Evolutionary conservation across 768 basidiomycete species (phyloP).

Genomic region (Kwoniella sp.): DNA sequence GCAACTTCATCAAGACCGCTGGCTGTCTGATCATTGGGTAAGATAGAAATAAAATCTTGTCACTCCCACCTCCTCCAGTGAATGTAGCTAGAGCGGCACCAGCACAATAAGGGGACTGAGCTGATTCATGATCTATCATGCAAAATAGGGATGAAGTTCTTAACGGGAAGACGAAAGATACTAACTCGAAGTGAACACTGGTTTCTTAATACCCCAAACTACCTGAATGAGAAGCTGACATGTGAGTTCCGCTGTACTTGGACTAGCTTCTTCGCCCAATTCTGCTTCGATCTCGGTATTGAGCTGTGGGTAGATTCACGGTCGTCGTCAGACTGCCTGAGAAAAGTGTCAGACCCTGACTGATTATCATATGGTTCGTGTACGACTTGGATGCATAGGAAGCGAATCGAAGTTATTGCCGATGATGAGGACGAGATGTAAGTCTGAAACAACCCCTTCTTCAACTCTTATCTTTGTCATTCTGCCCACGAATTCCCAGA

Average conservation of each 20-base stretch:
- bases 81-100: no score
- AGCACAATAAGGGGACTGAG: background rate
- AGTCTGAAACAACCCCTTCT: constrained; percentile 38
- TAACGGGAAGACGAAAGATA: constrained; percentile 77
- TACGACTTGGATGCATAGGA: constrained; percentile 58
- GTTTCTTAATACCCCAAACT: no score
- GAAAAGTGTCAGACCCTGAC: no score
- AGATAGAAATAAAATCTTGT: constrained; percentile 16
- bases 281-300: constrained; percentile 77
- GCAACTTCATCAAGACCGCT: constrained; percentile 64
- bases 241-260: no score
- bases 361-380: background rate
- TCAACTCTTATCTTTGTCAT: background rate
- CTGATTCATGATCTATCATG: background rate
- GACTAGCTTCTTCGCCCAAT: constrained; percentile 75
- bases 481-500: background rate
- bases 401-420: constrained; percentile 85
- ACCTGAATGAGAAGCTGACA: no score
- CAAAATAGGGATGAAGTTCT: constrained; percentile 79
- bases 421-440: constrained; percentile 90
- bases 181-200: constrained; percentile 42
- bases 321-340: no score
- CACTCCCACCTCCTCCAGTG: no score
- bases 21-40: constrained; percentile 57
- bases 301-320: constrained; percentile 42